Conservation (phyloP, 1,284 basidiomycete species). For the Trichosporon ovoides region DNA sequence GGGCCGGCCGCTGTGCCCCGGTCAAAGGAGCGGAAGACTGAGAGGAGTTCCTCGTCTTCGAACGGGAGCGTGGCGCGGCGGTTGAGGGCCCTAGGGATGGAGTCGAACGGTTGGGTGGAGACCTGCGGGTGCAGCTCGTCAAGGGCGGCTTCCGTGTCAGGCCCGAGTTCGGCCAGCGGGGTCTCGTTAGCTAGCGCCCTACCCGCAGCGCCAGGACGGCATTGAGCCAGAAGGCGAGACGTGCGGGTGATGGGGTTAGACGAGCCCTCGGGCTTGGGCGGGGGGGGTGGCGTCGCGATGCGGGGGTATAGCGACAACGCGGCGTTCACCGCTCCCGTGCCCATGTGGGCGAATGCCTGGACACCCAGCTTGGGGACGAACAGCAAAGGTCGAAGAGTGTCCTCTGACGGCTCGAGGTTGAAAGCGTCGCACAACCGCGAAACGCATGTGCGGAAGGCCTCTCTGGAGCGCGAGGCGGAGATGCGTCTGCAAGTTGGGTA, state of each 20-base stretch:
- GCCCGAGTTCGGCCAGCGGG: not conserved
- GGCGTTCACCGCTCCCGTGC: not conserved
- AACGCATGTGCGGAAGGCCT: not conserved
- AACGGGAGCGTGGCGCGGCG: not conserved
- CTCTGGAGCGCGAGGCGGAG: too few relatives aligned
- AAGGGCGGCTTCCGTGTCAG: not conserved
- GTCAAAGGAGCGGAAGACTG: not conserved
- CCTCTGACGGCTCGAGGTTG: not conserved
- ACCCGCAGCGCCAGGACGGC: not conserved
- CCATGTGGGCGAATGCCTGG: not conserved
- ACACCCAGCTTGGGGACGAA: not conserved
- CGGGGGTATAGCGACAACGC: not conserved
- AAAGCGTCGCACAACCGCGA: not conserved
- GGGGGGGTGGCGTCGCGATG: not conserved
- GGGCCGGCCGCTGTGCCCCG: not conserved
- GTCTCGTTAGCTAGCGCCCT: not conserved
- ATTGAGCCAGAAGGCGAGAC: not conserved
- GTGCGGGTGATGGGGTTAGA: not conserved
- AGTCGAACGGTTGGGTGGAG: not conserved
- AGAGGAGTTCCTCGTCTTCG: not conserved
- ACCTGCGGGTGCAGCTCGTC: not conserved
- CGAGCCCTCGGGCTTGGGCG: not conserved
- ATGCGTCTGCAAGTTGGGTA: too few relatives aligned
- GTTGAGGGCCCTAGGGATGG: not conserved
- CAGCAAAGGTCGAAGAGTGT: not conserved